A percentile compares a stretch with the other conserved stretches of the same genome.
These are phyloP conservation scores for Nemania sp. DNA, from an alignment of 2,329 filamentous ascomycete genomes.

Conservation along the genomic window DNA sequence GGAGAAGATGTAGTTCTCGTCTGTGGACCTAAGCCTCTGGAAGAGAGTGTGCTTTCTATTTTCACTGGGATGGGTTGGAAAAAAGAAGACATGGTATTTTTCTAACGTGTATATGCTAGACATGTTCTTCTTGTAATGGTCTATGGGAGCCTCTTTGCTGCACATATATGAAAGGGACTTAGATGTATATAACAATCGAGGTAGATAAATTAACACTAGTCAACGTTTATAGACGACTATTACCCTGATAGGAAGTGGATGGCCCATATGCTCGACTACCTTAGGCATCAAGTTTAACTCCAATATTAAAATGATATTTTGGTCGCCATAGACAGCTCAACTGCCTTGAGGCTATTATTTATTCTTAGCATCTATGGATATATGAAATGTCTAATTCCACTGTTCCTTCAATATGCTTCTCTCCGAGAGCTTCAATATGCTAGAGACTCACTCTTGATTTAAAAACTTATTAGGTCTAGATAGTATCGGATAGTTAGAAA, in stretches of 20 bases:
- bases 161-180: conserved; percentile 4
- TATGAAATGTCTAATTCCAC: conserved; percentile 14
- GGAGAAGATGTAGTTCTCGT: conserved; percentile 75
- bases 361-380: conserved; percentile 3
- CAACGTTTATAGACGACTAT: too few relatives aligned
- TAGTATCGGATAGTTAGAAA: conserved; percentile 21
- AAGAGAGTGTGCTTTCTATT: conserved; percentile 68
- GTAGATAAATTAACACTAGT: too few relatives aligned
- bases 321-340: too few relatives aligned
- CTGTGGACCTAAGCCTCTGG: conserved; percentile 82
- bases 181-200: too few relatives aligned
- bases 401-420: background rate
- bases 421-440: background rate
- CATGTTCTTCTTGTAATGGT: background rate
- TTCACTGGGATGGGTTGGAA: conserved; percentile 73
- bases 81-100: conserved; percentile 80
- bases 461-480: conserved; percentile 52
- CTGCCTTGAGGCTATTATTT: conserved; percentile 8
- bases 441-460: conserved; percentile 4
- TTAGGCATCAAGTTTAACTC: too few relatives aligned
- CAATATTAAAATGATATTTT: too few relatives aligned
- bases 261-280: too few relatives aligned
- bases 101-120: conserved; percentile 58
- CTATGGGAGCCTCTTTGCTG: background rate
- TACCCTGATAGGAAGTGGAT: too few relatives aligned